Conservation (phyloP, 225 moss, liverwort and hornwort genomes). For the Sphagnum contortum region DNA sequence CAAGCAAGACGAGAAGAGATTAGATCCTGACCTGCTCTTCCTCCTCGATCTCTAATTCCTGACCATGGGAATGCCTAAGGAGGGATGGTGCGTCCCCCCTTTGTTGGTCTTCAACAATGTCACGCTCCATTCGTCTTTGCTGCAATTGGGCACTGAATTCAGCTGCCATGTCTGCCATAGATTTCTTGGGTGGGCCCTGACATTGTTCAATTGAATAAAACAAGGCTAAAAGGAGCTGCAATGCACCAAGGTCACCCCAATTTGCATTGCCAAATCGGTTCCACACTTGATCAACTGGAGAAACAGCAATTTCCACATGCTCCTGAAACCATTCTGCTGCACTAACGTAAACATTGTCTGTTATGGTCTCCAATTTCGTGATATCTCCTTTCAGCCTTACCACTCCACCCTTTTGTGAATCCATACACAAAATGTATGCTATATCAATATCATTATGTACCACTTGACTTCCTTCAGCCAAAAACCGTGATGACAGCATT, state of each 20-base stretch:
- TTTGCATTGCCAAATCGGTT: constrained; percentile 83
- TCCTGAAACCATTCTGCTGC: constrained; percentile 82
- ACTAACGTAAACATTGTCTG: constrained; percentile 68
- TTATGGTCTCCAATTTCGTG: constrained; percentile 68
- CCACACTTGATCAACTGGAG: constrained; percentile 72
- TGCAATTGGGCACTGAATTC: constrained; percentile 75
- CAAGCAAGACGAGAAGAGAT: too few species aligned
- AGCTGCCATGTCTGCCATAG: constrained; percentile 88
- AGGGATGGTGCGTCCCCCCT: constrained; percentile 64
- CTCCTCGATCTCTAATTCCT: constrained; percentile 81
- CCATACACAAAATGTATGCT: constrained; percentile 69
- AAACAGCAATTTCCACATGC: constrained; percentile 68
- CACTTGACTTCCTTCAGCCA: constrained; percentile 45
- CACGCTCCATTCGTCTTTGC: constrained; percentile 71
- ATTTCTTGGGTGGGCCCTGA: constrained; percentile 65
- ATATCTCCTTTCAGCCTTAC: constrained; percentile 79
- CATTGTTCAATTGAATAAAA: constrained; percentile 87
- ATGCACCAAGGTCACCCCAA: constrained; percentile 82
- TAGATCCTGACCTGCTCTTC: constrained; percentile 20
- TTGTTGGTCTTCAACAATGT: constrained; percentile 63
- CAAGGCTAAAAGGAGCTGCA: constrained; percentile 78
- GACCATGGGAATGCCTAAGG: constrained; percentile 53
- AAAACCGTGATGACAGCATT: constrained; percentile 76
- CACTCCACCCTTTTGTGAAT: constrained; percentile 74
- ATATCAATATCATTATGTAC: constrained; percentile 59